Conservation (phyloP, 2,329 filamentous ascomycete species). For the Didymosphaeria variabile region DNA sequence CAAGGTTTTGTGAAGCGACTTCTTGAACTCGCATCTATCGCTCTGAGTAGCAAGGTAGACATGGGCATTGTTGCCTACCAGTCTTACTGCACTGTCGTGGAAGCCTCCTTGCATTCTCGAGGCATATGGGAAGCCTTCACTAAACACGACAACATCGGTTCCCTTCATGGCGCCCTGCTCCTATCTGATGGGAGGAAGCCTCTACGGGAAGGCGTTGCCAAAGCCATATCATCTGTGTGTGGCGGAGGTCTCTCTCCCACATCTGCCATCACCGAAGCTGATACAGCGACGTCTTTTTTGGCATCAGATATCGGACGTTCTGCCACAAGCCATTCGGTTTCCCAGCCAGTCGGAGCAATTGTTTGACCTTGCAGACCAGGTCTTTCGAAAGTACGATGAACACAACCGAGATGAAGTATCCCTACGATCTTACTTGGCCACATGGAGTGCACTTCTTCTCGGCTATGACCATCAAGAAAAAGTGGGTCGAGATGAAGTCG, state of each 20-base stretch:
- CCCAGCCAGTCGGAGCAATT: slow-evolving; percentile 42
- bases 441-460: slow-evolving; percentile 48
- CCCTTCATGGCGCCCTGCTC: slow-evolving; percentile 45
- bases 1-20: slow-evolving; percentile 41
- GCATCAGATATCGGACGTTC: slow-evolving; percentile 40
- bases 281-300: slow-evolving; percentile 49
- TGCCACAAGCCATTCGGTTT: slow-evolving; percentile 38
- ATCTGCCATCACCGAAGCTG: slow-evolving; percentile 37
- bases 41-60: slow-evolving; percentile 29
- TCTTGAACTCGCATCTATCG: slow-evolving; percentile 33
- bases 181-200: slow-evolving; percentile 33
- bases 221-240: slow-evolving; percentile 46
- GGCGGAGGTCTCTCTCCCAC: slow-evolving; percentile 45
- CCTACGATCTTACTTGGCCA: slow-evolving; percentile 37
- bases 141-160: slow-evolving; percentile 27
- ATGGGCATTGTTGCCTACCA: slow-evolving; percentile 26
- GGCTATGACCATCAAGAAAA: slow-evolving; percentile 44
- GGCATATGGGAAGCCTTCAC: slow-evolving; percentile 47
- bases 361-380: slow-evolving; percentile 46
- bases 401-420: slow-evolving; percentile 41
- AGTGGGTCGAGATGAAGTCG: slow-evolving; percentile 47
- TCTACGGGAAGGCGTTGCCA: slow-evolving; percentile 38
- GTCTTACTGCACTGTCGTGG: slow-evolving; percentile 45
- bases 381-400: slow-evolving; percentile 48
- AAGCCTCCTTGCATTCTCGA: slow-evolving; percentile 48